Percentiles rank a stretch among this genome's conserved stretches.
phyloP scores from a whole-genome alignment of 2,329 filamentous ascomycete species.

The Fonsecaea multimorphosa region DNA sequence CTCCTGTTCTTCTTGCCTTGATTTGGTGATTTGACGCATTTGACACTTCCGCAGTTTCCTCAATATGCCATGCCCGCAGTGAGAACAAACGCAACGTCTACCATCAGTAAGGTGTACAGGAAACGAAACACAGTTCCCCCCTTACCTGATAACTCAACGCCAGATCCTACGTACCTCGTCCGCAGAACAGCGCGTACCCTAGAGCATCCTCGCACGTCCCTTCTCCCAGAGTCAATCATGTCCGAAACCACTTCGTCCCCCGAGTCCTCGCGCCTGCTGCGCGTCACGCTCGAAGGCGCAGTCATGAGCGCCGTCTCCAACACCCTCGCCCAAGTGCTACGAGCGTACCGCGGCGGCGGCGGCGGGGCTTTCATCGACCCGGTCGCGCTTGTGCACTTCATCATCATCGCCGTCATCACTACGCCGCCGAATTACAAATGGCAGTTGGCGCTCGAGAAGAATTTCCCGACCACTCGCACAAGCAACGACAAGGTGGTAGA shows the following conservation, averaged over 20 bases:
- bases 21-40: background rate
- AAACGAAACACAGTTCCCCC: background rate
- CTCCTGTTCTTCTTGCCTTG: slow-evolving; percentile 3
- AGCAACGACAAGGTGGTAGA: slow-evolving; percentile 1
- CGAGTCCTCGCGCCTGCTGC: slow-evolving; percentile 51
- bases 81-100: background rate
- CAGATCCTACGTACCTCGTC: background rate
- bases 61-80: background rate
- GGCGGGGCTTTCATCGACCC: slow-evolving; percentile 50
- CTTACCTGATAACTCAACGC: background rate
- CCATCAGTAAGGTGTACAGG: background rate
- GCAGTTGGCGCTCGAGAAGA: slow-evolving; percentile 78
- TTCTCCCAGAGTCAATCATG: slow-evolving; percentile 1
- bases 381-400: slow-evolving; percentile 67
- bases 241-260: background rate
- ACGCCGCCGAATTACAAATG: slow-evolving; percentile 85
- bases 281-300: slow-evolving; percentile 69
- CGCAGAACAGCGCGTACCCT: background rate
- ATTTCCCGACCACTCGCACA: slow-evolving; percentile 65
- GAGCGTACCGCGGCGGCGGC: slow-evolving; percentile 56
- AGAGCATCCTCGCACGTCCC: background rate
- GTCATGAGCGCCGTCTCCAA: slow-evolving; percentile 72
- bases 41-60: slow-evolving; percentile 12
- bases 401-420: slow-evolving; percentile 73
- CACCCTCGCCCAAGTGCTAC: slow-evolving; percentile 73